Evolutionary conservation across 2,329 filamentous ascomycete species (phyloP).

Genomic region (Paraphoma chrysanthemicola): DNA sequence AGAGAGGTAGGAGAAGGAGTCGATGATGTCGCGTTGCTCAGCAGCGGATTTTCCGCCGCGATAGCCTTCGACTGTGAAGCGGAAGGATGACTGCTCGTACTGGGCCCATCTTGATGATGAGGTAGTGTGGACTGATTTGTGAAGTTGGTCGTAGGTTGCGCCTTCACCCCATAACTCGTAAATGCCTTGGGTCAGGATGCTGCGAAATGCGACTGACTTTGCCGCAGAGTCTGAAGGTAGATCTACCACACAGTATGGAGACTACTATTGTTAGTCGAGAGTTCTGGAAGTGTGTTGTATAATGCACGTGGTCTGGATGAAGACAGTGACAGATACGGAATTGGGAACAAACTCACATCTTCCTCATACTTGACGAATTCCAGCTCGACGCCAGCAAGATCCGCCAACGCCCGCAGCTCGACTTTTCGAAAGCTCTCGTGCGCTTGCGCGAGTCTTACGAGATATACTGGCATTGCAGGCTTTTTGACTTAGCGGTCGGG

Average conservation of each 20-base stretch:
- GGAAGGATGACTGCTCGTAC: constrained; percentile 75
- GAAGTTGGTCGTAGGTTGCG: constrained; percentile 70
- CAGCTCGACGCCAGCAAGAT: constrained; percentile 70
- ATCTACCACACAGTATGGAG: constrained; percentile 82
- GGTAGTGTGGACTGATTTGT: constrained; percentile 65
- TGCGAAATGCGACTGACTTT: constrained; percentile 71
- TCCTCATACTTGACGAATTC: constrained; percentile 77
- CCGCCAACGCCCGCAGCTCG: constrained; percentile 82
- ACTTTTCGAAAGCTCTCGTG: constrained; percentile 91
- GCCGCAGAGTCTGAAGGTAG: constrained; percentile 71
- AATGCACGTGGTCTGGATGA: background rate
- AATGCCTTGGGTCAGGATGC: constrained; percentile 81
- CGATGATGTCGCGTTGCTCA: constrained; percentile 76
- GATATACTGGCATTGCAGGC: constrained; percentile 66
- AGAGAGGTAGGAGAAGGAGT: constrained; percentile 78
- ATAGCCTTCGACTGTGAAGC: constrained; percentile 84
- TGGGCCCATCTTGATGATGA: constrained; percentile 70
- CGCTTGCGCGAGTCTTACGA: constrained; percentile 86
- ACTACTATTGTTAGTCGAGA: constrained; percentile 59
- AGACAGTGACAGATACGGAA: background rate
- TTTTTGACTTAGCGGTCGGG: background rate
- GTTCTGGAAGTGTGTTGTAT: background rate
- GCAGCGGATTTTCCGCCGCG: constrained; percentile 71
- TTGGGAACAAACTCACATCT: constrained; percentile 63
- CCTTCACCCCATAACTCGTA: constrained; percentile 89